These are phyloP conservation scores for Calonectria multiphialidica DNA, from an alignment of 2,329 filamentous ascomycete genomes.

Conservation along the genomic window DNA sequence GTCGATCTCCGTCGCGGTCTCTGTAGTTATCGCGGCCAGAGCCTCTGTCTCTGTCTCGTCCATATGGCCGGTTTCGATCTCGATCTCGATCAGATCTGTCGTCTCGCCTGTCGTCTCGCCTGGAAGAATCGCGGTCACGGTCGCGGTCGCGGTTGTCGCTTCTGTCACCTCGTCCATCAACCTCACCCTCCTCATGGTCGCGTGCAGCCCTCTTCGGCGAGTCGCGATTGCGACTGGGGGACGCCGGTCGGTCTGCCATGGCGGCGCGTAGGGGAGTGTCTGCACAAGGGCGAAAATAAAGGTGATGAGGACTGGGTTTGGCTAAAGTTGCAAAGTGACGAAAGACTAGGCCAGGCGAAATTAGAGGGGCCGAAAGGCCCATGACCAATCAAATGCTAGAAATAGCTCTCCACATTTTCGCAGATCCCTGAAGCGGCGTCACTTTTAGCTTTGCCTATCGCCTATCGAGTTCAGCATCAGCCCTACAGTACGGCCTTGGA, in stretches of 20 bases:
- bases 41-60: conserved; percentile 9
- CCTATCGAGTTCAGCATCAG: background rate
- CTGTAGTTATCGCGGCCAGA: conserved; percentile 12
- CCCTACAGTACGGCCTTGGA: background rate
- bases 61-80: background rate
- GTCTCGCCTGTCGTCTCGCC: conserved; percentile 12
- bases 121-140: conserved; percentile 6
- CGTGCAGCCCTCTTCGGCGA: conserved; percentile 15
- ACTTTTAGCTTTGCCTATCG: background rate
- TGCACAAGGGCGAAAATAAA: background rate
- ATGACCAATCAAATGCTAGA: background rate
- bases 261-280: background rate
- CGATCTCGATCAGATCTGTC: conserved; percentile 20
- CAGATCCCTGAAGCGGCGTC: background rate
- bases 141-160: conserved; percentile 4
- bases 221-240: conserved; percentile 18
- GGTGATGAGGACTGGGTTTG: conserved; percentile 7
- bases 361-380: background rate
- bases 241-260: conserved; percentile 22
- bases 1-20: conserved; percentile 18
- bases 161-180: conserved; percentile 10
- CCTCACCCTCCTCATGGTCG: background rate
- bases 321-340: conserved; percentile 6
- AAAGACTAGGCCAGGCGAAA: conserved; percentile 15
- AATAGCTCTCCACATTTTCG: conserved; percentile 12